Evolutionary conservation across 2,329 filamentous ascomycete genomes (phyloP).

Genomic region (Pseudogymnoascus sp.): DNA sequence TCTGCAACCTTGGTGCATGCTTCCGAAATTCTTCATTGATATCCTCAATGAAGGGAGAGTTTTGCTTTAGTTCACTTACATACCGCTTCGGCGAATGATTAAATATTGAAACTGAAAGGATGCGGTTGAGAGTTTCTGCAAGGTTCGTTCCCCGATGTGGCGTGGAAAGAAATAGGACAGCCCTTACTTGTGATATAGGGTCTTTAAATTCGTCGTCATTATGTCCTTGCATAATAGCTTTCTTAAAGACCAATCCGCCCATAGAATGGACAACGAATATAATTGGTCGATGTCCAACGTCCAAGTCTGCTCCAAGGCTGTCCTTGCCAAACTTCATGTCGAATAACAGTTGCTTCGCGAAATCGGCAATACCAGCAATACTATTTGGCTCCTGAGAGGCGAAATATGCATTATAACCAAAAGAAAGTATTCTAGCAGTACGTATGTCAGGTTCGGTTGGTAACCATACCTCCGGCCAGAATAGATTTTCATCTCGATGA

Average conservation of each 20-base stretch:
- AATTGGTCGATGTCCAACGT: constrained; percentile 25
- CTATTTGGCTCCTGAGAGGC: not conserved
- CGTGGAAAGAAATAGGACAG: constrained; percentile 36
- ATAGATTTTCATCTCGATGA: constrained; percentile 22
- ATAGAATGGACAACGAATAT: constrained; percentile 39
- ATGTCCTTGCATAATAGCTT: constrained; percentile 19
- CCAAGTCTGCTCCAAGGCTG: constrained; percentile 11
- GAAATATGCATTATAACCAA: constrained; percentile 28
- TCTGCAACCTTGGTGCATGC: constrained; percentile 28
- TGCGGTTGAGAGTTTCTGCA: constrained; percentile 30
- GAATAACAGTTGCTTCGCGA: constrained; percentile 26
- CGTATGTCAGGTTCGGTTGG: constrained; percentile 27
- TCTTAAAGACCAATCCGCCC: constrained; percentile 34
- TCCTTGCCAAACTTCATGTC: constrained; percentile 20
- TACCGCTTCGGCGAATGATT: constrained; percentile 30
- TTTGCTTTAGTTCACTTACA: constrained; percentile 32
- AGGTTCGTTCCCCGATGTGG: constrained; percentile 36
- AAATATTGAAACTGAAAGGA: constrained; percentile 26
- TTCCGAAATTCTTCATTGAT: constrained; percentile 41
- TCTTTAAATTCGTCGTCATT: constrained; percentile 24
- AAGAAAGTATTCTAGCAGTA: constrained; percentile 29
- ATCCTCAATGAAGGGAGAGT: constrained; percentile 30
- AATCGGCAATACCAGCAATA: constrained; percentile 20
- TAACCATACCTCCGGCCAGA: constrained; percentile 33
- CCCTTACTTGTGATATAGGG: constrained; percentile 27